Evolutionary conservation across 768 basidiomycete species (phyloP).

Genomic region (Mycena galericulata): DNA sequence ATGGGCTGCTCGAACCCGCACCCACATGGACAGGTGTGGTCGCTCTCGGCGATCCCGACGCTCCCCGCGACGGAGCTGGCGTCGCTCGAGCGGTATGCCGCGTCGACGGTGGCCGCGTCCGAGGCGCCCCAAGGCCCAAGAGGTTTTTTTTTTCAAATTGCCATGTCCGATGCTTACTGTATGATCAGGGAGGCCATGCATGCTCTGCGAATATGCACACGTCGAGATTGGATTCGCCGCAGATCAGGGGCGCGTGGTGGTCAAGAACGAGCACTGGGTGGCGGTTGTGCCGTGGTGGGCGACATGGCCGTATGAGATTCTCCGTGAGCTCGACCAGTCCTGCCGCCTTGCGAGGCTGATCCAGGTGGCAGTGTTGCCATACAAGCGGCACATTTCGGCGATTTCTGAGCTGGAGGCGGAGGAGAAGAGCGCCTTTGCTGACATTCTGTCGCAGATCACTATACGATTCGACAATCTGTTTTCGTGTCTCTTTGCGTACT

Average conservation of each 20-base stretch:
- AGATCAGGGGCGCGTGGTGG: constrained; percentile 71
- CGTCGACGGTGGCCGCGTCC: constrained; percentile 47
- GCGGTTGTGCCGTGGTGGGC: constrained; percentile 97
- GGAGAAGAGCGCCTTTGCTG: constrained; percentile 75
- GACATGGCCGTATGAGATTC: constrained; percentile 90
- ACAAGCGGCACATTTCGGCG: constrained; percentile 82
- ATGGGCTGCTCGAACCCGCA: constrained; percentile 98
- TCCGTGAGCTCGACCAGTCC: constrained; percentile 67
- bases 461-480: constrained; percentile 85
- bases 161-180: neutral
- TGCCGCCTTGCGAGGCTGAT: neutral
- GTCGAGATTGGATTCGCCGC: constrained; percentile 62
- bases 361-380: constrained; percentile 70
- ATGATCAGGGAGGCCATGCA: constrained; percentile 64
- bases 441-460: constrained; percentile 73
- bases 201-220: constrained; percentile 85
- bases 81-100: constrained; percentile 65
- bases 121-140: constrained; percentile 62
- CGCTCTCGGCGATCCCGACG: constrained; percentile 77
- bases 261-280: constrained; percentile 81
- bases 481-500: constrained; percentile 90
- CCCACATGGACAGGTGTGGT: constrained; percentile 94
- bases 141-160: neutral
- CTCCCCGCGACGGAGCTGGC: constrained; percentile 75
- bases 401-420: constrained; percentile 67